Evolutionary conservation across 768 basidiomycete species (phyloP).

Genomic region (Stropharia rugosoannulata): DNA sequence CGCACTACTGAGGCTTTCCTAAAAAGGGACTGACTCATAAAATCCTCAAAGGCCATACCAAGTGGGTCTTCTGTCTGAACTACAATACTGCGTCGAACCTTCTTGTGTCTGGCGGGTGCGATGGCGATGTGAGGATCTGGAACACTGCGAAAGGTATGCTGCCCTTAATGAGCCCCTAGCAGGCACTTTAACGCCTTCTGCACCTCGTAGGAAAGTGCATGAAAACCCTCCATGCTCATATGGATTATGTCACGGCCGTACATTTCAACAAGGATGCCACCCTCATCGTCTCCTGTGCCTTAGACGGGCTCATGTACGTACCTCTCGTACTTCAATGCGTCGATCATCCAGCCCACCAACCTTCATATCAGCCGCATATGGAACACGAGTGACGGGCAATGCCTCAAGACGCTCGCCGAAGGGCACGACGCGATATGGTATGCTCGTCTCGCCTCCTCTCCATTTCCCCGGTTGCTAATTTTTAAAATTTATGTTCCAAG

Average conservation of each 20-base stretch:
- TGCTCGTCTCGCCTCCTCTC: conserved; percentile 9
- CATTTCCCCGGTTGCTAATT: background rate
- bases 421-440: conserved; percentile 85
- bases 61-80: conserved; percentile 89
- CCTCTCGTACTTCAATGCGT: background rate
- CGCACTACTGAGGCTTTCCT: background rate
- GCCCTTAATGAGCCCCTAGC: background rate
- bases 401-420: conserved; percentile 93
- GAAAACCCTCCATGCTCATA: conserved; percentile 87
- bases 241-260: conserved; percentile 93
- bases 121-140: conserved; percentile 93
- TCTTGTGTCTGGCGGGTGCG: conserved; percentile 89
- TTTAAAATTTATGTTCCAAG: conserved; percentile 34
- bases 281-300: conserved; percentile 87
- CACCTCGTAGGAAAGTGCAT: conserved; percentile 67
- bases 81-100: conserved; percentile 88
- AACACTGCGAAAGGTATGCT: conserved; percentile 73
- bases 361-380: conserved; percentile 77
- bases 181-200: background rate
- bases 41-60: conserved; percentile 77
- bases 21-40: conserved; percentile 68
- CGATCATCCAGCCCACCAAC: conserved; percentile 1
- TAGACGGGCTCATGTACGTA: conserved; percentile 91
- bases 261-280: conserved; percentile 92
- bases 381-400: conserved; percentile 91